phyloP scores from a whole-genome alignment of 495 filamentous ascomycete species.

The Penicillium chermesinum region DNA sequence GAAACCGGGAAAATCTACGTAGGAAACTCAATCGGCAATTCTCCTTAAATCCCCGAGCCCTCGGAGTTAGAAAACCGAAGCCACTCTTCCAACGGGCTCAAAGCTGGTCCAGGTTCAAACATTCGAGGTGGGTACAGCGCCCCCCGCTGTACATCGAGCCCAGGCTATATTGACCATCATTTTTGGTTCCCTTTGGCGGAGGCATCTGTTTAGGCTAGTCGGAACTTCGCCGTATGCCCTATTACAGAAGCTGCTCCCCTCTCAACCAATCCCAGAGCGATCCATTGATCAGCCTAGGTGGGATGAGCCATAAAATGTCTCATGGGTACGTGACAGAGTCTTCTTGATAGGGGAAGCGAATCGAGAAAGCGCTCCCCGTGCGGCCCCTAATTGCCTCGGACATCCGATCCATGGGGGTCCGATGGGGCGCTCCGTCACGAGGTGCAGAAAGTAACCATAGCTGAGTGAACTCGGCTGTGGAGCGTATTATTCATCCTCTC shows the following conservation, averaged over 20 bases:
- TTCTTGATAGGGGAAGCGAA: background rate
- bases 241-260: background rate
- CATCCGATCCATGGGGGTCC: background rate
- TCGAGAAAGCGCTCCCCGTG: background rate
- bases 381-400: background rate
- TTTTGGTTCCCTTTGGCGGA: too few species aligned
- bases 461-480: too few species aligned
- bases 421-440: background rate
- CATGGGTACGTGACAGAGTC: too few species aligned
- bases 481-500: too few species aligned
- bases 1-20: too few species aligned
- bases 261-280: background rate
- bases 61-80: background rate
- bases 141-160: too few species aligned
- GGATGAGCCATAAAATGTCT: background rate
- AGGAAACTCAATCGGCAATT: background rate
- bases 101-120: background rate
- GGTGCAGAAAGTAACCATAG: background rate
- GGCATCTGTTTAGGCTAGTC: background rate
- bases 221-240: background rate
- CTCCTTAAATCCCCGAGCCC: background rate
- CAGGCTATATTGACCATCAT: too few species aligned
- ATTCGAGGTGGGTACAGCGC: background rate
- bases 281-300: background rate
- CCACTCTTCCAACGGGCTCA: background rate